Conservation (phyloP, 75 land plant genomes). For the Cryptomeria japonica region DNA sequence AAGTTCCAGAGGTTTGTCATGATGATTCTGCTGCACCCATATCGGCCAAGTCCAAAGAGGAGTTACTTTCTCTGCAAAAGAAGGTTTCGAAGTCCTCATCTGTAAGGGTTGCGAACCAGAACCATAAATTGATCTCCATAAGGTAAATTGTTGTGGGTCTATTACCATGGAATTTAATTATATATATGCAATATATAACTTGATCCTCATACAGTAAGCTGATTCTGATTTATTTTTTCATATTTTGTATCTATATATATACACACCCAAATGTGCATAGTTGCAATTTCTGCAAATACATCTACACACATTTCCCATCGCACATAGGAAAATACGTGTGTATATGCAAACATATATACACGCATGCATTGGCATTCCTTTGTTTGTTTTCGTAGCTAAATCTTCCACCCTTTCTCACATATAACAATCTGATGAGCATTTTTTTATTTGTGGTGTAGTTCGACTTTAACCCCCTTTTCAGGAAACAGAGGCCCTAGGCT, state of each 20-base stretch:
- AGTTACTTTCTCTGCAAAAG: constrained; percentile 81
- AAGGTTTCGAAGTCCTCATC: constrained; percentile 77
- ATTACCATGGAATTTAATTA: neutral
- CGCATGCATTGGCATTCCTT: constrained; percentile 22
- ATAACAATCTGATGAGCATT: neutral
- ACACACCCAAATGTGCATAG: neutral
- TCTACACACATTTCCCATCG: neutral
- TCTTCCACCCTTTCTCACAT: neutral
- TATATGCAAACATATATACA: neutral
- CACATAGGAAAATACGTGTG: neutral
- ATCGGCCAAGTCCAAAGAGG: constrained; percentile 68
- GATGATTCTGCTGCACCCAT: constrained; percentile 73
- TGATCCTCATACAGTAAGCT: too few relatives aligned
- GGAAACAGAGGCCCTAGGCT: constrained; percentile 82
- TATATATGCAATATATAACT: neutral
- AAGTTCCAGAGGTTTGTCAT: constrained; percentile 43
- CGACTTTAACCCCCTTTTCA: constrained; percentile 78
- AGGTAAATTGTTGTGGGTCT: constrained; percentile 36
- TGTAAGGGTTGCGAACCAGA: constrained; percentile 59
- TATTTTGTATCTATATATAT: neutral
- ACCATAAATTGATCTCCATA: constrained; percentile 81
- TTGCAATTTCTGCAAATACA: neutral
- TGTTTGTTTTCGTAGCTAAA: neutral
- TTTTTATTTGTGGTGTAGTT: constrained; percentile 32
- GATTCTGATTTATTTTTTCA: too few relatives aligned